Conservation (phyloP, 805 yeast genomes). For the Soucietia sequanensis region DNA sequence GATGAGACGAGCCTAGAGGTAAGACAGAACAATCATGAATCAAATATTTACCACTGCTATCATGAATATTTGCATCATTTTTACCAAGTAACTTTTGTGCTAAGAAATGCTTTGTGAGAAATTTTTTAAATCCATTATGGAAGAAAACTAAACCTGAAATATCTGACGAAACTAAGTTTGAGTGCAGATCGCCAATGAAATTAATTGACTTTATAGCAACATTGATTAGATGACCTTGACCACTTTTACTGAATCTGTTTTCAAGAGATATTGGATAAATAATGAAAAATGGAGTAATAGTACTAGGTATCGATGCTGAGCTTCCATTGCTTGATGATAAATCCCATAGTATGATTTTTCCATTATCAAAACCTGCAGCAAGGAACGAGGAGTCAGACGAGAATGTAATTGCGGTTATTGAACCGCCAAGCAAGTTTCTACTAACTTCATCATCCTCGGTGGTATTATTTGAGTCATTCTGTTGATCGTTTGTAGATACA, state of each 20-base stretch:
- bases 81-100: constrained; percentile 55
- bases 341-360: constrained; percentile 72
- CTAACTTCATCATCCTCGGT: constrained; percentile 2
- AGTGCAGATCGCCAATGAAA: constrained; percentile 27
- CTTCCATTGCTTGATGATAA: constrained; percentile 20
- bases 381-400: constrained; percentile 69
- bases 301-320: constrained; percentile 49
- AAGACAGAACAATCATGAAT: constrained; percentile 41
- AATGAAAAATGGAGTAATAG: constrained; percentile 50
- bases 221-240: constrained; percentile 28
- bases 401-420: constrained; percentile 54
- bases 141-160: constrained; percentile 46
- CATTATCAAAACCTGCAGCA: constrained; percentile 67
- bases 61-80: constrained; percentile 21
- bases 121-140: constrained; percentile 62
- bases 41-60: constrained; percentile 8
- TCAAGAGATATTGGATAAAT: constrained; percentile 24
- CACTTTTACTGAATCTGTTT: constrained; percentile 20
- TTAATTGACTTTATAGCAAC: constrained; percentile 22
- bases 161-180: constrained; percentile 32
- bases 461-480: constrained; percentile 32
- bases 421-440: no score
- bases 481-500: neutral
- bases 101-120: constrained; percentile 49
- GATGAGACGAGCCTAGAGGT: constrained; percentile 60